These are phyloP conservation scores for Phylloporus rhodoxanthus DNA, from an alignment of 768 basidiomycete genomes.

Conservation along the genomic window DNA sequence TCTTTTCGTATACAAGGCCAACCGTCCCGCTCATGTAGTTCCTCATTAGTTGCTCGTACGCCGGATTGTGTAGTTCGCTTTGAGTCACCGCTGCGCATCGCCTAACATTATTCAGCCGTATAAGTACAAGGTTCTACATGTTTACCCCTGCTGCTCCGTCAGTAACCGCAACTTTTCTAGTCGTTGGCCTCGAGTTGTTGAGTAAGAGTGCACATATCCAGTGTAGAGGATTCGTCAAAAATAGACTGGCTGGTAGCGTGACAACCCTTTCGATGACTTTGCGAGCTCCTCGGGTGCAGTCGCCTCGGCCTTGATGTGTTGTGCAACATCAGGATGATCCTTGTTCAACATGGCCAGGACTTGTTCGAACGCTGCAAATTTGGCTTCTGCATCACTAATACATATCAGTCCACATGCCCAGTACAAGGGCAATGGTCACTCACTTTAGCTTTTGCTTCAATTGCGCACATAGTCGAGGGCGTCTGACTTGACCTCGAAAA, in stretches of 20 bases:
- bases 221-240: no score
- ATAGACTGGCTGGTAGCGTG: no score
- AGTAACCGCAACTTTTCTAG: no score
- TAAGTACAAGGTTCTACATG: no score
- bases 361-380: slow-evolving; percentile 46
- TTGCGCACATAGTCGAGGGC: slow-evolving; percentile 46
- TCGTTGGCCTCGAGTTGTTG: no score
- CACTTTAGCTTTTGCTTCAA: slow-evolving; percentile 49
- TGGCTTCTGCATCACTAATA: slow-evolving; percentile 48
- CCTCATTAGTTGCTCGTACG: no score
- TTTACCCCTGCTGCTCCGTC: no score
- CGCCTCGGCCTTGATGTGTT: slow-evolving; percentile 45
- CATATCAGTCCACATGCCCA: slow-evolving; percentile 12
- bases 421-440: slow-evolving; percentile 19
- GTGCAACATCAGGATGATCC: slow-evolving; percentile 48
- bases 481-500: slow-evolving; percentile 53
- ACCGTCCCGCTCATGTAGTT: background rate
- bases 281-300: slow-evolving; percentile 46
- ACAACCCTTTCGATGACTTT: slow-evolving; percentile 34
- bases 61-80: no score
- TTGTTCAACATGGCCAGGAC: slow-evolving; percentile 40
- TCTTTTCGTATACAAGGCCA: no score
- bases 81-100: no score
- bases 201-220: no score
- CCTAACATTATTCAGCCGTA: no score